These are phyloP conservation scores for Trichosporon asahii DNA, from an alignment of 1,284 basidiomycete genomes.

Conservation along the genomic window DNA sequence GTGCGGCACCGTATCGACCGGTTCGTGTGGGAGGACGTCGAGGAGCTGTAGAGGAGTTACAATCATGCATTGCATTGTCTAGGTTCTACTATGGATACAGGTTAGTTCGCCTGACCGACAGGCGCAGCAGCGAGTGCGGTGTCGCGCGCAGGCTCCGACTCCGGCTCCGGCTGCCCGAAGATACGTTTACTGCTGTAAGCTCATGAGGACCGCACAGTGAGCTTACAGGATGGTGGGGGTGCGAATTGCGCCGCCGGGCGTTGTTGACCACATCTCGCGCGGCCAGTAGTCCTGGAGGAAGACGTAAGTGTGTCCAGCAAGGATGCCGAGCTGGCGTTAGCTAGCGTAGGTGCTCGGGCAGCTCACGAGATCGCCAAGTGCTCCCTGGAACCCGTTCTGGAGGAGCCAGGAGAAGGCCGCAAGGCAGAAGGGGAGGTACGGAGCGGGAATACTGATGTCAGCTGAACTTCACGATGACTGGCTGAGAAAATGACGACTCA, in stretches of 20 bases:
- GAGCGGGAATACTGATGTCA: conserved; percentile 69
- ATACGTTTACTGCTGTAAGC: conserved; percentile 21
- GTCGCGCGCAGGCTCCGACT: background rate
- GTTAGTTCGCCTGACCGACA: background rate
- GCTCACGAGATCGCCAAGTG: conserved; percentile 71
- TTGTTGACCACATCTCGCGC: conserved; percentile 65
- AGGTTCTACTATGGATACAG: conserved; percentile 4
- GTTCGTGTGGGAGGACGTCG: background rate
- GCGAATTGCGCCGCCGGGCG: conserved; percentile 59
- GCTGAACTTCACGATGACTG: background rate
- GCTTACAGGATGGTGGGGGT: conserved; percentile 74
- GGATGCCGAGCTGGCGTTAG: conserved; percentile 62
- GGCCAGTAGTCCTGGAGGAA: conserved; percentile 94
- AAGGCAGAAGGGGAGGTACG: conserved; percentile 88
- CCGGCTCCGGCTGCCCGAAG: conserved; percentile 17
- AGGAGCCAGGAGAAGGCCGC: conserved; percentile 85
- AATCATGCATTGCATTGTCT: conserved; percentile 11
- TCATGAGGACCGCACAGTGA: background rate
- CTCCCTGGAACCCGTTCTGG: conserved; percentile 79
- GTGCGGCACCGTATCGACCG: background rate
- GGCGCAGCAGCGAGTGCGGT: background rate
- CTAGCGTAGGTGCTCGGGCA: background rate
- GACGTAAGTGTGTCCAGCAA: conserved; percentile 86
- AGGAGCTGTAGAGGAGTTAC: background rate
- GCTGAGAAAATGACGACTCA: conserved; percentile 24